Evolutionary conservation across 179 eudicot species (phyloP), one percentile per base, ranked within the genome.

Genomic region (Beta lomatogona): DNA sequence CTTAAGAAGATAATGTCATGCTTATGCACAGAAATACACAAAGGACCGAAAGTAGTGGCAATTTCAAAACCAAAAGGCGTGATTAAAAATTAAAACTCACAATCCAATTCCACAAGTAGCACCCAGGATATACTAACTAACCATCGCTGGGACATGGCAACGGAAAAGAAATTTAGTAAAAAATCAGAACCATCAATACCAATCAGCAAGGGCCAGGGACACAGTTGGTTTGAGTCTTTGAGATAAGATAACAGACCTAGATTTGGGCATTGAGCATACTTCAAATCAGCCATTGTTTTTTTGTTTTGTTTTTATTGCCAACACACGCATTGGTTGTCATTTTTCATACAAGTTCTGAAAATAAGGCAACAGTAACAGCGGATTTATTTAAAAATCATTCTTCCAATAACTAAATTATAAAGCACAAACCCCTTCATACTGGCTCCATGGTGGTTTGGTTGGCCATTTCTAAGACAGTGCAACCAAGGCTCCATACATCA

Each of bases 391-490:
- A 60, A 59, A 75, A 58, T 12, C 45, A 28, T 28, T 77, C 19
- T 31, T 54, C 12, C 15, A 14, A 63, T 53, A 58, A 80, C 55
- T 59, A 5, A 6, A 67, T 65, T 50, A 66, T 18, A 81, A 83
- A 77, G 79, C 75, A 88, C 96, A 80, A 14, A 94, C 98, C 98
- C 98, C 94, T 89, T 94, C 98, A 87, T 92, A 93, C 85, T 94
- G 97, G 83, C 94, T 94, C 98, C 98, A 94, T 41, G 98, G 98
- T 65, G 98, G 98, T 81, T 94, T 94, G 77, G 97, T 85, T 91
- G 59, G 97, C 97, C 98, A 94, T 94, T 83, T 94, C 98, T 83
- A 94, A 83, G 80, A 93, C 97, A 46, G 98, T 94, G 86, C 98
- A 94, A 71, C 98, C 98, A 84, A 94, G 98, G 86, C 98, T 94